Conservation (phyloP, 106 monocot genomes). For the Ottelia alismoides region DNA sequence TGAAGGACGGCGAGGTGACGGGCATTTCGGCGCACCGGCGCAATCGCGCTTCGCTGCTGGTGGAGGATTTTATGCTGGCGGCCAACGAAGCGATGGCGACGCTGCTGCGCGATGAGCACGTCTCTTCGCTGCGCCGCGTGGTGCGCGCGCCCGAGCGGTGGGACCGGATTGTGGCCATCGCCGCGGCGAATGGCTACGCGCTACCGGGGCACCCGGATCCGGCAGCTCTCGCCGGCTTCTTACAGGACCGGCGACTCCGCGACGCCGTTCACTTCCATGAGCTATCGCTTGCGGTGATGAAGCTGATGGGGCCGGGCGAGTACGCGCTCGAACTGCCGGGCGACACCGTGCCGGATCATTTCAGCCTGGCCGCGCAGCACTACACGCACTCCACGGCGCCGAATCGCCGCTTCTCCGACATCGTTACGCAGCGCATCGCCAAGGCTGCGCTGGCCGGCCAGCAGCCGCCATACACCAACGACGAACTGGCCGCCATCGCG, state of each 20-base stretch:
- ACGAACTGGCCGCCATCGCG: neutral
- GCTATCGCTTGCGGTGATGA: neutral
- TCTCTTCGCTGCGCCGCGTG: neutral
- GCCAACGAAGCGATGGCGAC: neutral
- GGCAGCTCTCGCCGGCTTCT: neutral
- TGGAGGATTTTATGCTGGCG: neutral
- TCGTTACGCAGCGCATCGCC: neutral
- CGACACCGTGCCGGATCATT: neutral
- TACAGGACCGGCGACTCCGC: neutral
- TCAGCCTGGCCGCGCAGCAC: neutral
- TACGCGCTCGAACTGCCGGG: too few species aligned
- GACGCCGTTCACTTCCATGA: neutral
- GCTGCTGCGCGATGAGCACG: neutral
- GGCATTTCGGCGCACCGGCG: neutral
- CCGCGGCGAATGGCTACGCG: too few species aligned
- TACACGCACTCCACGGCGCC: neutral
- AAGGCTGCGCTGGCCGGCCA: neutral
- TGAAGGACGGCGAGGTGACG: neutral
- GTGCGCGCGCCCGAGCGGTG: neutral
- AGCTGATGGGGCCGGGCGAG: neutral
- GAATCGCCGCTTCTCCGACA: neutral
- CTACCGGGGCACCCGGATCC: neutral
- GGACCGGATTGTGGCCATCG: neutral
- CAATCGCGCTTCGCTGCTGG: neutral
- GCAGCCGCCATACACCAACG: neutral